Base-by-base conservation (phyloP, 2,329 filamentous ascomycete species). In the Calonectria naviculata region DNA sequence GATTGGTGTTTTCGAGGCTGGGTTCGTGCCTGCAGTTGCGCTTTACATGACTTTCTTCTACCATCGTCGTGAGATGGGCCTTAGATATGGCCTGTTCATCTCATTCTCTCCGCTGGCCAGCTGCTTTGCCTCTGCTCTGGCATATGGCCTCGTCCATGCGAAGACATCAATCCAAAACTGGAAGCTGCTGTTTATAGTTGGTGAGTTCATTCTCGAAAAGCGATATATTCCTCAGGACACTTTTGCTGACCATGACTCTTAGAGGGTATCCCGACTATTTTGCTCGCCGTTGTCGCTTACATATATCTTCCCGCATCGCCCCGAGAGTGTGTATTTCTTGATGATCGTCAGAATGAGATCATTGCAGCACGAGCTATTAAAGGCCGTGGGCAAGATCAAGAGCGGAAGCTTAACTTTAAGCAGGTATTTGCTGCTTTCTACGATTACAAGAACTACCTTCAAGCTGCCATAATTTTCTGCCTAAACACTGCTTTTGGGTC, bases 11-110 rank as follows among this genome's bases (percentile, higher is more conserved):
- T 84, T 84, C 24, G 85, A 87, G 74, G 84, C 85, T 17, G 85
- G 82, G 1, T 87, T 85, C 44, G 78, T 75, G 4, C 81, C 83
- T 4, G 85, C 83, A 2, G 80, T 86, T 2, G 83, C 85, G 0
- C 85, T 84, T 54, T 82, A 86, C 26, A 78, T 87, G 7, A 84
- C 82, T 9, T 86, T 87, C 75, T 87, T 87, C 75, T 88, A 87
- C 68, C 80, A 83, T 8, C 78, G 87, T 6, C 76, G 82, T 21
- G 94, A 95, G 77, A 85, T 95, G 12, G 94, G 93, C 1, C 88
- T 93, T 69, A 87, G 93, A 29, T 92, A 90, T 19, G 93, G 93
- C 12, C 83, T 95, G 7, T 93, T 94, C 80, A 88, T 95, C 67
- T 92, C 91, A 0, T 92, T 81, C 13, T 91, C 91, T 0, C 91